Percentiles rank a stretch among this genome's conserved stretches.
Evolutionary conservation across 108 stramenopile species (phyloP).

Genomic region (Conticribra weissflogii): DNA sequence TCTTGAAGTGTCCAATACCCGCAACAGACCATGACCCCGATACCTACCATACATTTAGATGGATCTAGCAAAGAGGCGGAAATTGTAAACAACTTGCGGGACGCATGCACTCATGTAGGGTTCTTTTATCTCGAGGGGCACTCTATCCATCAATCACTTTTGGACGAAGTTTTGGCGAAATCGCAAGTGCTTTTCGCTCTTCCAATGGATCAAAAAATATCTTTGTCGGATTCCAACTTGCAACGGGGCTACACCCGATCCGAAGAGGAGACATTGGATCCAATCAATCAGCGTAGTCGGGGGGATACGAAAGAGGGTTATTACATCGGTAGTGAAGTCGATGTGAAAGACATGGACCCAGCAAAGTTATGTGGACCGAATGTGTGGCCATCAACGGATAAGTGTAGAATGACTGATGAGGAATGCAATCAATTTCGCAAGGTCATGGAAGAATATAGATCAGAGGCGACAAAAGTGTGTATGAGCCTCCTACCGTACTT

Average conservation of each 20-base stretch:
- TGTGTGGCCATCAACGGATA: constrained; percentile 52
- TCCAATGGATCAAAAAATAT: constrained; percentile 43
- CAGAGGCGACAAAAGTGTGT: constrained; percentile 40
- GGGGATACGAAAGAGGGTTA: constrained; percentile 84
- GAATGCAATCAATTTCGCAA: constrained; percentile 35
- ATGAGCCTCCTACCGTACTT: constrained; percentile 50
- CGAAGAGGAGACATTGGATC: constrained; percentile 70
- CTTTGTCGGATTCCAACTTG: constrained; percentile 45
- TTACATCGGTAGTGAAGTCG: constrained; percentile 69
- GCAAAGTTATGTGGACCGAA: constrained; percentile 64
- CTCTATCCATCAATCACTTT: constrained; percentile 12
- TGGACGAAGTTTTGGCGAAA: constrained; percentile 19
- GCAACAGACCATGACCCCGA: constrained; percentile 4
- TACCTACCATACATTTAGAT: constrained; percentile 18
- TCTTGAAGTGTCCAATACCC: too few species aligned
- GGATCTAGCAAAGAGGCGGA: not conserved
- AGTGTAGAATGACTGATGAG: constrained; percentile 26
- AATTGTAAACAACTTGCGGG: constrained; percentile 4
- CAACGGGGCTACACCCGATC: constrained; percentile 67
- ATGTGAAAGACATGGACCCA: constrained; percentile 36
- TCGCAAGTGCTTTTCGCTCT: constrained; percentile 54
- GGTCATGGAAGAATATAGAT: constrained; percentile 59
- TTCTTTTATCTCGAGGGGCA: constrained; percentile 30
- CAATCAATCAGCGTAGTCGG: constrained; percentile 14
- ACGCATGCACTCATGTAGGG: constrained; percentile 24